Conservation (phyloP, 1,139 yeast species). For the Pichia terricola region DNA sequence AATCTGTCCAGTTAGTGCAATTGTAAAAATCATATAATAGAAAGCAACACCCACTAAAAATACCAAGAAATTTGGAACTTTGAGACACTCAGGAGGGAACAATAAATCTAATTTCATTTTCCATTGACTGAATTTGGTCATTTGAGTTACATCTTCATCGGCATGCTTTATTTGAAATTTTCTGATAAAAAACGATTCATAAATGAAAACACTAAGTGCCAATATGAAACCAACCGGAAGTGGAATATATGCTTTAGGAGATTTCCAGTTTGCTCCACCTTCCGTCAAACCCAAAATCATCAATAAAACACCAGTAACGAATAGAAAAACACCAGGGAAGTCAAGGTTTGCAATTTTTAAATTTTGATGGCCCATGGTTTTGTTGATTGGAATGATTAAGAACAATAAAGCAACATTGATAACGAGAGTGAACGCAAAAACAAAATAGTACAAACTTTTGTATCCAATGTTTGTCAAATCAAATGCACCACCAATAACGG, state of each 20-base stretch:
- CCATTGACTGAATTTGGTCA: constrained; percentile 9
- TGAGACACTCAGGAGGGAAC: constrained; percentile 7
- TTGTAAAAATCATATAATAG: constrained; percentile 8
- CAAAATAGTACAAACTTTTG: constrained; percentile 6
- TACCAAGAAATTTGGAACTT: constrained; percentile 14
- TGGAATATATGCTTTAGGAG: constrained; percentile 25
- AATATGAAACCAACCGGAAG: constrained; percentile 23
- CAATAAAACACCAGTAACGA: constrained; percentile 25
- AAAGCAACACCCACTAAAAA: constrained; percentile 10
- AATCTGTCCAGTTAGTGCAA: constrained; percentile 8
- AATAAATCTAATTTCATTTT: constrained; percentile 8
- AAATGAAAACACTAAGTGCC: constrained; percentile 15
- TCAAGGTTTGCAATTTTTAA: constrained; percentile 21
- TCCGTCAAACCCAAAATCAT: constrained; percentile 28
- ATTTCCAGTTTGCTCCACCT: constrained; percentile 27
- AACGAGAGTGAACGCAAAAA: constrained; percentile 19
- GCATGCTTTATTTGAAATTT: constrained; percentile 9
- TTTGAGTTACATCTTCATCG: background rate
- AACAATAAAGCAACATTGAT: constrained; percentile 15
- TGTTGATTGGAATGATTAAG: constrained; percentile 20
- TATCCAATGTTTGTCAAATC: constrained; percentile 25
- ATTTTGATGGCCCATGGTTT: constrained; percentile 13
- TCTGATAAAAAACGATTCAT: constrained; percentile 14
- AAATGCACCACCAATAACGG: constrained; percentile 31
- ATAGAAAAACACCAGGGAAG: constrained; percentile 20